A percentile compares a stretch with the other conserved stretches of the same genome.
phyloP scores from a whole-genome alignment of 1,139 yeast species.

The Saccharomyces hybrid region DNA sequence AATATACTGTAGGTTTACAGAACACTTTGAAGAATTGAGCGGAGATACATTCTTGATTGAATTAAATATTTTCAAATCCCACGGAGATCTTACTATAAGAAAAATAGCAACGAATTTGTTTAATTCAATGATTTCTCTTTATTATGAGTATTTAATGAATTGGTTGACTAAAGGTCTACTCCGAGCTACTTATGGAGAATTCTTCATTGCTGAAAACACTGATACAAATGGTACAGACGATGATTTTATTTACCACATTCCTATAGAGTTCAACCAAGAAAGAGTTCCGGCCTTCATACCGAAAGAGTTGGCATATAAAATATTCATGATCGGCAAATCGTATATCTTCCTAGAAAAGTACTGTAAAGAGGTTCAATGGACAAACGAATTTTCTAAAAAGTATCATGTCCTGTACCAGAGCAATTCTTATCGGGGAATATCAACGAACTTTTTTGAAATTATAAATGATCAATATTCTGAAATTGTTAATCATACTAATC shows the following conservation, averaged over 20 bases:
- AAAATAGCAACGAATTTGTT: conserved; percentile 42
- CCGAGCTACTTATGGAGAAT: conserved; percentile 50
- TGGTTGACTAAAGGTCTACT: conserved; percentile 73
- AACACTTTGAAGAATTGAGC: conserved; percentile 33
- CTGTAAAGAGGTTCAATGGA: conserved; percentile 59
- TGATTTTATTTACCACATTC: conserved; percentile 7
- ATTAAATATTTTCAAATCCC: conserved; percentile 45
- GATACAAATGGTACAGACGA: conserved; percentile 11
- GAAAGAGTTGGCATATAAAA: conserved; percentile 41
- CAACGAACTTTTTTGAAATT: conserved; percentile 34
- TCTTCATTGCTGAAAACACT: conserved; percentile 43
- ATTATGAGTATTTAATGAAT: conserved; percentile 49
- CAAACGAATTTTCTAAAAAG: conserved; percentile 37
- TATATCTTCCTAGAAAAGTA: conserved; percentile 58
- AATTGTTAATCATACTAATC: conserved; percentile 47
- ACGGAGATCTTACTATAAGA: conserved; percentile 55
- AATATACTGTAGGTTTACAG: conserved; percentile 41
- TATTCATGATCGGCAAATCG: conserved; percentile 73
- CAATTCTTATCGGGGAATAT: conserved; percentile 6
- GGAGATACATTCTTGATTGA: conserved; percentile 55
- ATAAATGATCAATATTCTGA: conserved; percentile 51
- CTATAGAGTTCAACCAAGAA: conserved; percentile 25
- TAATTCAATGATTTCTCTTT: conserved; percentile 47
- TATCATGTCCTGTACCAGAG: conserved; percentile 16
- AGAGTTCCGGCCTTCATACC: conserved; percentile 58